Conservation (phyloP, 2,329 filamentous ascomycete species). For the Aspergillus spinulosporus region DNA sequence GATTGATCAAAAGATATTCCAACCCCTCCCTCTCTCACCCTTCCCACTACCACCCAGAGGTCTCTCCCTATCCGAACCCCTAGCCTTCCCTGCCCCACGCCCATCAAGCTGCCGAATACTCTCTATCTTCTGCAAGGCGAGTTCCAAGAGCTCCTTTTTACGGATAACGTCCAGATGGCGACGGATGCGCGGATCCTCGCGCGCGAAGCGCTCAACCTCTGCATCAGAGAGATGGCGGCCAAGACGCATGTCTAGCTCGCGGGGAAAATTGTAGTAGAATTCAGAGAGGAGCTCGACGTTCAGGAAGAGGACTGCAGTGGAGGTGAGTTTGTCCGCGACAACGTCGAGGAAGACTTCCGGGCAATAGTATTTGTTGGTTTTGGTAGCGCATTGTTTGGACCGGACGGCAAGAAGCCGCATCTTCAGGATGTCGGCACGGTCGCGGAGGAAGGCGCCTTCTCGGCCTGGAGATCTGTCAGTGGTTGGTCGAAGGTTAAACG, state of each 20-base stretch:
- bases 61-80: constrained; percentile 36
- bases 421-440: constrained; percentile 84
- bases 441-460: constrained; percentile 90
- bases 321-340: constrained; percentile 89
- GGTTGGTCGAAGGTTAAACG: neutral
- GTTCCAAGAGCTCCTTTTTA: constrained; percentile 86
- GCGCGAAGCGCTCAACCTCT: constrained; percentile 85
- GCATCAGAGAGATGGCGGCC: constrained; percentile 75
- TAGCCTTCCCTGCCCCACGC: constrained; percentile 58
- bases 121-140: constrained; percentile 95
- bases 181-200: constrained; percentile 87
- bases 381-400: constrained; percentile 80
- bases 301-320: constrained; percentile 92
- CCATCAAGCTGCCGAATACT: constrained; percentile 80
- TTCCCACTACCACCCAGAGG: constrained; percentile 33
- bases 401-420: constrained; percentile 86
- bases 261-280: constrained; percentile 96
- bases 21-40: constrained; percentile 42
- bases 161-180: constrained; percentile 88
- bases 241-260: constrained; percentile 83
- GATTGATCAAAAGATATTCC: constrained; percentile 46
- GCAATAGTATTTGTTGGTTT: constrained; percentile 93
- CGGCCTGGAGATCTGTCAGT: constrained; percentile 59
- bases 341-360: constrained; percentile 98
- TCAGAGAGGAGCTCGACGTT: constrained; percentile 96